These are phyloP conservation scores for Neofusicoccum sp. DNA, from an alignment of 2,329 filamentous ascomycete species.

Conservation along the genomic window DNA sequence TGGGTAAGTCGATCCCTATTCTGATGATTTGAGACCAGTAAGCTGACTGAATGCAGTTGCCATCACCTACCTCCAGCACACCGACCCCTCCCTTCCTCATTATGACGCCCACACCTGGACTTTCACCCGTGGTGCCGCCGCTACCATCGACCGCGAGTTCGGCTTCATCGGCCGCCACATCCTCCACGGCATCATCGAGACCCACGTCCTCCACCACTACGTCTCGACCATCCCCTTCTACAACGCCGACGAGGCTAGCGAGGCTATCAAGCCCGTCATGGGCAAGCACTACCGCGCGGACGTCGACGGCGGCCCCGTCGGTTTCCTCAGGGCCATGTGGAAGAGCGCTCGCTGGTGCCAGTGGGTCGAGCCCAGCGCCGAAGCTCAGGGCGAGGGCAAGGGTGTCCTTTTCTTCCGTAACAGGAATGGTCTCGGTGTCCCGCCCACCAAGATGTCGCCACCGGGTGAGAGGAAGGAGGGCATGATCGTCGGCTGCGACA, in stretches of 20 bases:
- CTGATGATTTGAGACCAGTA: conserved; percentile 15
- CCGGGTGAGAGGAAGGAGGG: conserved; percentile 23
- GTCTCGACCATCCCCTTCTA: conserved; percentile 96
- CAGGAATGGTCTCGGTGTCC: conserved; percentile 76
- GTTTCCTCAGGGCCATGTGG: conserved; percentile 84
- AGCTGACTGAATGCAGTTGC: conserved; percentile 62
- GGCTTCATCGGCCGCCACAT: conserved; percentile 90
- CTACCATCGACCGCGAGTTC: conserved; percentile 95
- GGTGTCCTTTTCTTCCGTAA: conserved; percentile 94
- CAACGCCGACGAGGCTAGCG: conserved; percentile 88
- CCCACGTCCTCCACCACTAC: conserved; percentile 97
- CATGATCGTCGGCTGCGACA: conserved; percentile 18
- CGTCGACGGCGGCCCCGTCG: conserved; percentile 69
- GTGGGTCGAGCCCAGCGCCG: conserved; percentile 92
- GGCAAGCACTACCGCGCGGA: conserved; percentile 91
- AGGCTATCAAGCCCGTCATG: conserved; percentile 94
- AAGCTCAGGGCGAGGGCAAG: conserved; percentile 75
- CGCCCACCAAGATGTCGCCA: conserved; percentile 46
- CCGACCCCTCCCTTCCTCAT: conserved; percentile 89
- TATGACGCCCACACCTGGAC: conserved; percentile 86
- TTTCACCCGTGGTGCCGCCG: conserved; percentile 88
- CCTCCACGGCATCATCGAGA: conserved; percentile 95
- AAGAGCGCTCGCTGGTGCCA: conserved; percentile 83
- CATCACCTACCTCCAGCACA: conserved; percentile 97
- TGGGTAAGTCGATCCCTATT: conserved; percentile 61